phyloP scores from a whole-genome alignment of 805 yeast genomes.

The Monosporozyma siamensis region DNA sequence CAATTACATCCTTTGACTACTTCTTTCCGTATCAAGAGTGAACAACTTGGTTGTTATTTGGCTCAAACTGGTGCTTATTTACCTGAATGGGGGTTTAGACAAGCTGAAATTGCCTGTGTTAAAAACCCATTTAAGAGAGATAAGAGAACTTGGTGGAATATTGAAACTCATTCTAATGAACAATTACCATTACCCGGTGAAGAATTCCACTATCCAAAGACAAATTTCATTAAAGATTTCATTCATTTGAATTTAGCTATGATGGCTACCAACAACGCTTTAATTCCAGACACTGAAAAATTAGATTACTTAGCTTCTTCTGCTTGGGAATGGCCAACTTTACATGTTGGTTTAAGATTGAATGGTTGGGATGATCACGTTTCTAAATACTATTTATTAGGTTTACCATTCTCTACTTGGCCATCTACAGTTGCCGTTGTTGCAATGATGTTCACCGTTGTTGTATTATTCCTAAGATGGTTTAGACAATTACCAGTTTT shows the following conservation, averaged over 20 bases:
- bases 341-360: conserved; percentile 66
- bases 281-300: conserved; percentile 70
- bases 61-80: conserved; percentile 59
- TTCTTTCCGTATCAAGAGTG: conserved; percentile 57
- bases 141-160: conserved; percentile 83
- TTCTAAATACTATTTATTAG: conserved; percentile 55
- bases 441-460: conserved; percentile 40
- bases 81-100: conserved; percentile 86
- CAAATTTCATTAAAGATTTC: conserved; percentile 66
- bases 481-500: conserved; percentile 60
- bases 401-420: conserved; percentile 75
- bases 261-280: conserved; percentile 88
- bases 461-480: conserved; percentile 43
- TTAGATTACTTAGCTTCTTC: conserved; percentile 61
- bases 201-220: conserved; percentile 46
- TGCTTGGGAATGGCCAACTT: conserved; percentile 88
- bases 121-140: conserved; percentile 59
- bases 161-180: conserved; percentile 59
- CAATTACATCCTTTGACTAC: conserved; percentile 67
- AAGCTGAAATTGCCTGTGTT: conserved; percentile 67
- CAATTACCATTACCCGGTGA: conserved; percentile 45
- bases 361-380: conserved; percentile 59
- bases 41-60: conserved; percentile 60
- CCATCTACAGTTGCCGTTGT: conserved; percentile 55
- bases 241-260: conserved; percentile 69